phyloP scores from a whole-genome alignment of 2,329 filamentous ascomycete species.

The Pseudonectria foliicola region DNA sequence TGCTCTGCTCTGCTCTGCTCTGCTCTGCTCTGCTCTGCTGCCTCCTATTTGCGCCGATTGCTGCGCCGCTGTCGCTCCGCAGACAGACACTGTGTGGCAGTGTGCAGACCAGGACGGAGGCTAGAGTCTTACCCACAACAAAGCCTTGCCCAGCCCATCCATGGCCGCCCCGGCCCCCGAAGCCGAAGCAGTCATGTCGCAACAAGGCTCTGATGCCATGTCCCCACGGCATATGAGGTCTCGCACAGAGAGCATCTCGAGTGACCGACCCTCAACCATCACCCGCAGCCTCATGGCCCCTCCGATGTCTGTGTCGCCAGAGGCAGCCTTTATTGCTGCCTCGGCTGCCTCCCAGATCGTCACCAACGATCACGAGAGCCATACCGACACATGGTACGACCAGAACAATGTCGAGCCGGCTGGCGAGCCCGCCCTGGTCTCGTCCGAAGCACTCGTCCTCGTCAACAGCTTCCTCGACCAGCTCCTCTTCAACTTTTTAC shows the following conservation, averaged over 20 bases:
- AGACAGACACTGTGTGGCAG: constrained; percentile 8
- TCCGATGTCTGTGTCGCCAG: constrained; percentile 62
- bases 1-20: no score
- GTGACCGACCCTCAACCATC: constrained; percentile 59
- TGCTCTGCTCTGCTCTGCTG: no score
- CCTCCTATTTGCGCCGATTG: constrained; percentile 8
- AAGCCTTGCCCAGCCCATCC: constrained; percentile 12
- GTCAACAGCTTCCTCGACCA: constrained; percentile 94
- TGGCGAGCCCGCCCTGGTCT: constrained; percentile 64
- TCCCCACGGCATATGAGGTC: constrained; percentile 34
- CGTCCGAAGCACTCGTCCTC: constrained; percentile 63
- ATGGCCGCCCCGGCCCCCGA: constrained; percentile 24
- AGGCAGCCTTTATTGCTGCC: constrained; percentile 79
- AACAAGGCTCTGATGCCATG: constrained; percentile 27
- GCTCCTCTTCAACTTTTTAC: constrained; percentile 84
- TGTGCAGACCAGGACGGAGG: no score
- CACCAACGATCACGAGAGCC: constrained; percentile 76
- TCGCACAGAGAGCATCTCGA: constrained; percentile 59
- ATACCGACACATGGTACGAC: constrained; percentile 62
- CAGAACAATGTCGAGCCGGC: constrained; percentile 59
- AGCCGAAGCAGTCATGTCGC: constrained; percentile 22
- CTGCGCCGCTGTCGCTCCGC: no score
- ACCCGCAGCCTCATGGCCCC: constrained; percentile 56
- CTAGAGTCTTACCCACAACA: constrained; percentile 17
- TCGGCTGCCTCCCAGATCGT: constrained; percentile 88